phyloP scores from a whole-genome alignment of 1,139 yeast species.

The Lodderomyces beijingensis region DNA sequence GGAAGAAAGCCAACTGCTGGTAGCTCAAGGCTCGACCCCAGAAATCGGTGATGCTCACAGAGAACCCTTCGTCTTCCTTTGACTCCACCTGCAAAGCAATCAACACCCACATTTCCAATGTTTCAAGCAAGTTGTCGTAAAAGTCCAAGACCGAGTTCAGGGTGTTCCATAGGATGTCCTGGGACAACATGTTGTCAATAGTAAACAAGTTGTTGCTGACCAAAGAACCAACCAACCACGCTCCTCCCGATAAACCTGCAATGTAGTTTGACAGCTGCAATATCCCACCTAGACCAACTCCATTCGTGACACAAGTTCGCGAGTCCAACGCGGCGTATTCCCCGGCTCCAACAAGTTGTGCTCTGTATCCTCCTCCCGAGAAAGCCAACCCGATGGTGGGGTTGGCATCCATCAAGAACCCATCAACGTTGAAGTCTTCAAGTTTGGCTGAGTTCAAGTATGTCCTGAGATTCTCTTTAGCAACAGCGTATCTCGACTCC shows the following conservation, averaged over 20 bases:
- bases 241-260: conserved; percentile 38
- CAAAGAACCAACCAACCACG: conserved; percentile 34
- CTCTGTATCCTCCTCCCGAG: conserved; percentile 91
- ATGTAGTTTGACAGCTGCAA: conserved; percentile 35
- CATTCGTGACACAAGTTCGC: conserved; percentile 53
- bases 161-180: conserved; percentile 33
- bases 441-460: conserved; percentile 58
- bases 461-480: conserved; percentile 48
- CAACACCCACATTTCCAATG: conserved; percentile 16
- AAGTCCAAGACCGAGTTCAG: conserved; percentile 14
- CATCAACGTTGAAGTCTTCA: conserved; percentile 52
- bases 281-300: conserved; percentile 35
- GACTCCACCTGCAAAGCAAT: conserved; percentile 23
- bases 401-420: conserved; percentile 29
- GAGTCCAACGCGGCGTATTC: conserved; percentile 74
- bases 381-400: conserved; percentile 64
- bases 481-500: conserved; percentile 44
- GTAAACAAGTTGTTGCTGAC: conserved; percentile 32
- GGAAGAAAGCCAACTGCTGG: conserved; percentile 28
- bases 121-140: conserved; percentile 5
- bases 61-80: conserved; percentile 30
- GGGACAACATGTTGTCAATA: conserved; percentile 29
- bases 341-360: conserved; percentile 90
- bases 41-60: conserved; percentile 28
- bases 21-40: conserved; percentile 40